Base-by-base conservation (phyloP, 73 alveolate genomes). In the Paramecium biaurelia region DNA sequence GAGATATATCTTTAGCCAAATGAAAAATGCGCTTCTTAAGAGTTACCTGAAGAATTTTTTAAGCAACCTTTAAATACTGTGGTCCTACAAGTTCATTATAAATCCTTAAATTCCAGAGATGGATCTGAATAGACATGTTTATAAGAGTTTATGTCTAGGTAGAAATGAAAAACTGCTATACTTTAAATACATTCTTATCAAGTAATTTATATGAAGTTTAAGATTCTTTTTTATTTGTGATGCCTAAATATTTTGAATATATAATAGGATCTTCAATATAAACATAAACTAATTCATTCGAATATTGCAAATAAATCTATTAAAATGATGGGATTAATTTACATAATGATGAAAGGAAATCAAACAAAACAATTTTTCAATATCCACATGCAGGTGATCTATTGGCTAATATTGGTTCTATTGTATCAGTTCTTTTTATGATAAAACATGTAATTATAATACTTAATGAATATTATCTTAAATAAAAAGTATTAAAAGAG, bases 391-490 rank as follows among this genome's bases (percentile, higher is more conserved):
- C 34, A 0, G 58, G 86, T 0, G 86, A 72, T 15, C 18, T 72
- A 0, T 72, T 72, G 4, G 86, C 86, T 12, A 72, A 72, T 72
- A 72, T 72, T n/a, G 86, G 86, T 4, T 72, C 86, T 15, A 38
- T 72, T 72, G 86, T 72, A 34, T 72, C 86, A 12, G 38, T 72
- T 12, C 63, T 72, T 4, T 72, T 72, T 20, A 34, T 72, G 35
- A 28, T 38, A 5, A 72, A 72, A 72, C 45, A 63, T 32, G 45
- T 30, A 30, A 32, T 63, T 63, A 26, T 63, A 6, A 1, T 63
- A 12, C 4, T 63, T 5, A 63, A 63, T 18, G 21, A 24, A 24
- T 30, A 63, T 18, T 63, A 26, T 2, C 84, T 63, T 63, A 30
- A 63, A 6, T 5, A 32, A 63, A 30, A 30, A 12, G n/a, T 72